Conservation (phyloP, 306 rosid species). For the Oemleria cerasiformis region DNA sequence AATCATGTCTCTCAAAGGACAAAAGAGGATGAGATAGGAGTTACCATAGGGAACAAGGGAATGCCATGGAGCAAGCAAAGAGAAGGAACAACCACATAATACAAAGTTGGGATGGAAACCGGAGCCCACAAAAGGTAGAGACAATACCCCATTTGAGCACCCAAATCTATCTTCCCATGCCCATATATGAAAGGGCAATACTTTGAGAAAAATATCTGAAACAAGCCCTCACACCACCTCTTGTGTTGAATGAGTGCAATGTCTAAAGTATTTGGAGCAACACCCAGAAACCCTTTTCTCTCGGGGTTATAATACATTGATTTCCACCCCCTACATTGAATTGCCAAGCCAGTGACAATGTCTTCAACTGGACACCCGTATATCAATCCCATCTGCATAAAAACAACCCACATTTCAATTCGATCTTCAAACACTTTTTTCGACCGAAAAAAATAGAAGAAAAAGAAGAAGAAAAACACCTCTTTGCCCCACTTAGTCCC, state of each 20-base stretch:
- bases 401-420: background rate
- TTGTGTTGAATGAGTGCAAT: conserved; percentile 43
- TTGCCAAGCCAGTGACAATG: conserved; percentile 46
- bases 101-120: conserved; percentile 47
- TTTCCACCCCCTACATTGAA: conserved; percentile 74
- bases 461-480: conserved; percentile 25
- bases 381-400: conserved; percentile 57
- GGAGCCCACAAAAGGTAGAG: conserved; percentile 69
- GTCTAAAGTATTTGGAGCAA: conserved; percentile 61
- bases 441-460: too few relatives aligned
- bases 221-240: conserved; percentile 70
- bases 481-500: conserved; percentile 66
- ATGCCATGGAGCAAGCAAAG: conserved; percentile 52
- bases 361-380: conserved; percentile 73
- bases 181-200: conserved; percentile 76
- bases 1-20: background rate
- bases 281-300: conserved; percentile 52
- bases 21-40: background rate
- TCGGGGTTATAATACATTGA: conserved; percentile 63
- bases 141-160: conserved; percentile 62
- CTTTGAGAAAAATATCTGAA: conserved; percentile 57
- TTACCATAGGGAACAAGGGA: conserved; percentile 66
- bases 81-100: conserved; percentile 50
- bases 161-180: conserved; percentile 49
- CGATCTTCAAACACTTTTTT: too few relatives aligned